These are phyloP conservation scores for Monosporascus sp. DNA, from an alignment of 2,329 filamentous ascomycete species.

Conservation along the genomic window DNA sequence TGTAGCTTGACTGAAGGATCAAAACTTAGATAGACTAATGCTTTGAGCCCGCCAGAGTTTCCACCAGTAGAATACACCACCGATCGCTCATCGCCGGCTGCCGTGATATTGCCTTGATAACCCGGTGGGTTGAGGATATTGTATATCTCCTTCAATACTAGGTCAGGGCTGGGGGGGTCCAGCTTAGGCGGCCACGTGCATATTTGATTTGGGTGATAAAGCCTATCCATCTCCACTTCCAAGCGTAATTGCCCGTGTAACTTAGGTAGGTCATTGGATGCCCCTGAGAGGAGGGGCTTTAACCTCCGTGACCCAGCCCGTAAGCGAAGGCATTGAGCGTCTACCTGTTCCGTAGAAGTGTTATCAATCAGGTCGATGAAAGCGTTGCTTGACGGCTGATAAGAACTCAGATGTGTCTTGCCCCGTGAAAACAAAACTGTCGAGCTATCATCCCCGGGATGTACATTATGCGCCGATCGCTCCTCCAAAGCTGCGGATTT, in stretches of 20 bases:
- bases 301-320: conserved; percentile 41
- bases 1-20: conserved; percentile 21
- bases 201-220: conserved; percentile 17
- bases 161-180: conserved; percentile 1
- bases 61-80: conserved; percentile 22
- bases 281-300: conserved; percentile 15
- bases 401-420: conserved; percentile 50
- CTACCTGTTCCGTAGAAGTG: conserved; percentile 28
- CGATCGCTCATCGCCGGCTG: conserved; percentile 21
- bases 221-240: conserved; percentile 3
- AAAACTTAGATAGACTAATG: conserved; percentile 23
- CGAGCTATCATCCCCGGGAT: conserved; percentile 42
- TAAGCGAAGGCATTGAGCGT: conserved; percentile 40
- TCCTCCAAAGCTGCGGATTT: conserved; percentile 30
- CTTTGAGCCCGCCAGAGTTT: conserved; percentile 12
- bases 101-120: conserved; percentile 12
- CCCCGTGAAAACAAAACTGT: conserved; percentile 40
- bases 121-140: conserved; percentile 18
- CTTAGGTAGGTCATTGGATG: background rate
- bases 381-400: conserved; percentile 46
- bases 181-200: conserved; percentile 22
- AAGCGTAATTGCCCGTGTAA: background rate
- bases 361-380: conserved; percentile 59
- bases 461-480: conserved; percentile 37
- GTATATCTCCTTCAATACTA: conserved; percentile 13